Conservation (phyloP, 495 filamentous ascomycete species). For the Penicillium herquei region DNA sequence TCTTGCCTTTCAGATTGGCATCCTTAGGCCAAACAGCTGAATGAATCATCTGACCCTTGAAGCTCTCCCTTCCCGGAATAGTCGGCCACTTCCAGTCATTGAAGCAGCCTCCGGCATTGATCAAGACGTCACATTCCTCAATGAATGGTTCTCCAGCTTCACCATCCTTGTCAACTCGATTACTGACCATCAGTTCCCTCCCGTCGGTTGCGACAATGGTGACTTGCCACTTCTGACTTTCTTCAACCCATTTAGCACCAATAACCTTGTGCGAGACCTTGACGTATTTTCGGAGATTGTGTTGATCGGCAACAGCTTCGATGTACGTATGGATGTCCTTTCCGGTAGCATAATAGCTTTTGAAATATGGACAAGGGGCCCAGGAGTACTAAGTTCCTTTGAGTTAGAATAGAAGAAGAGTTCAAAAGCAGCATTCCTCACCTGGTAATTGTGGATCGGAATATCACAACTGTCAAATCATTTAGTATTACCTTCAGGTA, state of each 20-base stretch:
- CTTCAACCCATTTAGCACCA: background rate
- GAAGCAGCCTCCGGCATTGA: background rate
- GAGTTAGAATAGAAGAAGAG: background rate
- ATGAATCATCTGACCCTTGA: conserved; percentile 49
- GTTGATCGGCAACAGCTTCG: background rate
- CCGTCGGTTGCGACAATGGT: no score
- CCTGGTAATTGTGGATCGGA: no score
- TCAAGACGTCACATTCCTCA: background rate
- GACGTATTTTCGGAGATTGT: background rate
- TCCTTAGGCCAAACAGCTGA: conserved; percentile 52
- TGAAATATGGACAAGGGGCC: background rate
- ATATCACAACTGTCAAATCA: no score
- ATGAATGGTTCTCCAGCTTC: background rate
- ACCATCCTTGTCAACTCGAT: no score
- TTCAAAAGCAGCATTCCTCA: no score
- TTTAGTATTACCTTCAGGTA: no score
- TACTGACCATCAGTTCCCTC: no score
- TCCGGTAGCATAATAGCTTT: background rate
- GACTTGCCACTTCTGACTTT: background rate
- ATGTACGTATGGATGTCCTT: background rate
- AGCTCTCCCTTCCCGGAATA: conserved; percentile 21
- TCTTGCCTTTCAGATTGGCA: conserved; percentile 49
- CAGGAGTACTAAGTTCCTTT: background rate
- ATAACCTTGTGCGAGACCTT: background rate
- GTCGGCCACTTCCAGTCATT: background rate